Base-by-base conservation (phyloP, 2,329 filamentous ascomycete species). In the Fusarium pilosicola region DNA sequence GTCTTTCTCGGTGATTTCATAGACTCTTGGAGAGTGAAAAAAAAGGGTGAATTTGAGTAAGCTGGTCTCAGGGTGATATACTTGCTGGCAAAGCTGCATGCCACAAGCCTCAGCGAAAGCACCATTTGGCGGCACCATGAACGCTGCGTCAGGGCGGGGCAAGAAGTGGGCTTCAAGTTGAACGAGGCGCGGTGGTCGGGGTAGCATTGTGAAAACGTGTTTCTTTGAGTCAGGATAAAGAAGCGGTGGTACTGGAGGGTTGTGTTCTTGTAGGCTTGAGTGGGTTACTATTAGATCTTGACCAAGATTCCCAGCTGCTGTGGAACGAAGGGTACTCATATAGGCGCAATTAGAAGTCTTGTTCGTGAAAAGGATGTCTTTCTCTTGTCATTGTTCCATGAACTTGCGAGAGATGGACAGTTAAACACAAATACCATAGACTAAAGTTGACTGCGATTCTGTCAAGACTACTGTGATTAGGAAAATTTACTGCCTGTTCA, bases 271-370 rank as follows among this genome's bases (percentile, higher is more conserved):
- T 3, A 6, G 11, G 5, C 3, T 5, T 13, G 15, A 18, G 10
- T 24, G 11, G 10, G 11, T 14, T 24, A 17, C 10, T 32, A 6
- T 1, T 14, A 13, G 6, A 32, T 9, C 3, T 3, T 32, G n/a
- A 1, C 11, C 22, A 0, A n/a, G 12, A 13, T 11, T 11, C 15
- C 7, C 15, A 4, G 15, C 11, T 24, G 9, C 3, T 0, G 15
- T 18, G 46, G 46, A 24, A n/a, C 4, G 2, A 3, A 14, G 15
- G 5, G 12, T 6, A 20, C 12, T 51, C n/a, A 34, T 24, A 51
- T 51, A 34, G 8, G 12, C 12, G 3, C 17, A 5, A 8, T 24
- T 1, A 14, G n/a, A 11, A 20, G 4, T 24, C 0, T 20, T 11
- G 17, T 20, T 24, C 8, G 12, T 10, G 5, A 1, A 13, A 24